Base-by-base conservation (phyloP, 2,329 filamentous ascomycete genomes). In the Aurifilum marmelostoma region DNA sequence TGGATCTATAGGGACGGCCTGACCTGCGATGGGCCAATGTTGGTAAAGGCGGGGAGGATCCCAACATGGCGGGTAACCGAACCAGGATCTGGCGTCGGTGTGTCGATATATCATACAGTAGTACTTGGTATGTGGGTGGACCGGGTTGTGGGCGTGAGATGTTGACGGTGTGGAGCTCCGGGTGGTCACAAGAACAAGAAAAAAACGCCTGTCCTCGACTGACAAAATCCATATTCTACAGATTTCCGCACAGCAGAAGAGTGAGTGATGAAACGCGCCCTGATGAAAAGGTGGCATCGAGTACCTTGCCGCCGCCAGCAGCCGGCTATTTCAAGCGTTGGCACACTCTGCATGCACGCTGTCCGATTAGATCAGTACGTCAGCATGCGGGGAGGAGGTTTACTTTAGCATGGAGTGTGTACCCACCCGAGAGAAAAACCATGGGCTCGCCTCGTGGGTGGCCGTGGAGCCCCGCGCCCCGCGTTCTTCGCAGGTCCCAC, bases 381-480 rank as follows among this genome's bases (percentile, higher is more conserved):
- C n/a, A n/a, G n/a, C n/a, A 18, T 29, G 29, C 29, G 29, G 56
- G 29, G 54, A 27, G 29, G 6, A 27, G 27, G 8, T 18, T 34
- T n/a, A n/a, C n/a, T n/a, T n/a, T n/a, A n/a, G n/a, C 14, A 21
- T 32, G 5, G 16, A 29, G 34, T 37, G 34, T 4, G 16, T 47
- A 47, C 29, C 56, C 56, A 32, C 56, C n/a, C 0, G 18, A 59
- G 12, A 6, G 14, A 11, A 37, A 59, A 59, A 59, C n/a, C 16
- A n/a, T 24, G 32, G 9, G 29, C 27, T 8, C 14, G 32, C 56
- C 56, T 59, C 32, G 56, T 59, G 32, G 32, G 14, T 32, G 56
- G 21, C 29, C 56, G 56, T 59, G 56, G 56, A 37, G 56, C 56
- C 56, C 56, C 56, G 56, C 56, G 27, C 37, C n/a, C n/a, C n/a